Base-by-base conservation (phyloP, 1,139 yeast species). In the Entelexis paramagnoliae region DNA sequence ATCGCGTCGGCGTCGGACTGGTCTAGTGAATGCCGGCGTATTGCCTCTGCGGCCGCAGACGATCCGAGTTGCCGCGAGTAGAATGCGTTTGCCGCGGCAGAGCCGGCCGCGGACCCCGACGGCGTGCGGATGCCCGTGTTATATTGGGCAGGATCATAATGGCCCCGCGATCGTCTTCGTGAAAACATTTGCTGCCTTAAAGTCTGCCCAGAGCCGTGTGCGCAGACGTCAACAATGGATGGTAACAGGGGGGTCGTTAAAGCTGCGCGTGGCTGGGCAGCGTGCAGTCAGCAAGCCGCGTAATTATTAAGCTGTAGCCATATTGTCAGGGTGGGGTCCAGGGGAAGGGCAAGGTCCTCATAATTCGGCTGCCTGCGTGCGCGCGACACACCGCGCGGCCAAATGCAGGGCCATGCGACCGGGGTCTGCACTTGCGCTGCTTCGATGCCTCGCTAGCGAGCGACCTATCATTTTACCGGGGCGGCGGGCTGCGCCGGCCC, bases 101-200 rank as follows among this genome's bases (percentile, higher is more conserved):
- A 70, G 6, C 24, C 24, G 6, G 24, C 24, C 14, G 70, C 63
- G 14, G 70, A 62, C 38, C 77, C 77, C 14, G 76, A 76, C 16
- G 73, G 51, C 2, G 77, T 76, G 19, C 50, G 50, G n/a, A 51
- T 32, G 14, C 60, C 57, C n/a, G 51, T 24, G 46, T 53, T 56
- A 38, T 43, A 53, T 36, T 42, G 46, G 36, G 49, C 39, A 36
- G 53, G 56, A 42, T 57, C 59, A 45, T 57, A 54, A 17, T 52
- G 54, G 14, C 54, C 50, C 10, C 59, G 46, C 46, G 59, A 53
- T 11, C 55, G 48, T 19, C 59, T 33, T 9, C 60, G 53, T 9
- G 55, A 56, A 52, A 58, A 53, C 52, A 49, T 49, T 16, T 33
- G 39, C 26, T 19, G 16, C 16, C 4, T 3, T 17, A 7, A 11